Evolutionary conservation across 2,329 filamentous ascomycete species (phyloP), one percentile per base, ranked within the genome.

Genomic region (Sphaerulina vaccinii): DNA sequence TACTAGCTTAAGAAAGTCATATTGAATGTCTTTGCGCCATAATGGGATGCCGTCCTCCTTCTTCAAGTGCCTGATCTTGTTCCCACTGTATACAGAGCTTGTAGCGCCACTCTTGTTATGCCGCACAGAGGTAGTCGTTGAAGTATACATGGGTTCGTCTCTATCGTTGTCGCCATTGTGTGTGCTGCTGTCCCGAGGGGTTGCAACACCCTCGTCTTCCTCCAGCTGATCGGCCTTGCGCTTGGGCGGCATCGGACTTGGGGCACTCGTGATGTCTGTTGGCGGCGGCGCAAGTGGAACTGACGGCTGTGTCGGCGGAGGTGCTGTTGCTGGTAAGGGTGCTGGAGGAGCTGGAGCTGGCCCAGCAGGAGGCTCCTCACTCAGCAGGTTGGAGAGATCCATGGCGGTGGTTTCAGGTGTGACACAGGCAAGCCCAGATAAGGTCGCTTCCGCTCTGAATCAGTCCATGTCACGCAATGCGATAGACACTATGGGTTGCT

Each of bases 1-100:
- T 57, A 95, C 84, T 43, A 84, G 80, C 61, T 83, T 83, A 60
- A 95, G 78, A 63, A 95, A 93, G 70, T 93, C 89, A 71, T 86
- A 91, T 70, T 95, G 89, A 54, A 95, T 95, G 70, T 95, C 89
- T 68, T 84, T 85, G 63, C 89, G 79, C 89, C 89, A 95, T 3
- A 95, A 78, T 41, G 89, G 89, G 61, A 91, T 87, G 65, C 89
- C 89, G 65, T 95, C 89, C 56, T 91, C 88, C 70, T 93, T 93
- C 72, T 95, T 95, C 46, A 95, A 73, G 68, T 93, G 88, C 47
- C 87, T 76, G 52, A 95, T 89, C 74, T 93, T 95, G 68, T 84
- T 85, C 18, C 82, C 83, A 16, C 82, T 84, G 66, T 84, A 85
- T 18, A 85, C 82, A 0, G 82, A 84, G 4, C 81, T 83, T 44